These are phyloP conservation scores for Echium plantagineum DNA, from an alignment of 257 asterid species.

Conservation along the genomic window DNA sequence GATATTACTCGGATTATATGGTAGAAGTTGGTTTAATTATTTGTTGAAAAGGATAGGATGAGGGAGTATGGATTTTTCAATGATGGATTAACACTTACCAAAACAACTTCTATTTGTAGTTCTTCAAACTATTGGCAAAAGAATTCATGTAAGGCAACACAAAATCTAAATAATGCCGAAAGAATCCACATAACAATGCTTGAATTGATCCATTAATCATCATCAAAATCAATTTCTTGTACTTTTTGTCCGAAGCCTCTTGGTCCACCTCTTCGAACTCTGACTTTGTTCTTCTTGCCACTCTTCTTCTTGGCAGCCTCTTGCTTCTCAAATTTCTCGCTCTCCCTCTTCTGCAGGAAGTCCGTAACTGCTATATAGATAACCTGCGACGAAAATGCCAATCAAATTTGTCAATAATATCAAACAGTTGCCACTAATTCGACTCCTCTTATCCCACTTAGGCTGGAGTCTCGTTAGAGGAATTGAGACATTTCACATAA, in stretches of 20 bases:
- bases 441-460: too few species aligned
- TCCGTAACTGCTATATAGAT: constrained; percentile 79
- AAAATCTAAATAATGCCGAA: too few species aligned
- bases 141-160: not conserved
- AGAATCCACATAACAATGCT: not conserved
- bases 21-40: too few species aligned
- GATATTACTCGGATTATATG: too few species aligned
- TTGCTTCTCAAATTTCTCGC: constrained; percentile 65
- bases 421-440: too few species aligned
- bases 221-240: constrained; percentile 29
- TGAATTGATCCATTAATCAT: constrained; percentile 4
- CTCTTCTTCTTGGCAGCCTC: constrained; percentile 50
- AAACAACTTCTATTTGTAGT: too few species aligned
- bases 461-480: too few species aligned
- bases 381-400: constrained; percentile 29
- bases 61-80: too few species aligned
- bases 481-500: too few species aligned
- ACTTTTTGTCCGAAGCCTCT: constrained; percentile 84
- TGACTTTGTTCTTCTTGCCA: constrained; percentile 36
- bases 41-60: too few species aligned
- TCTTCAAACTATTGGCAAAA: not conserved
- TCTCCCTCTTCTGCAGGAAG: constrained; percentile 75
- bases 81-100: too few species aligned
- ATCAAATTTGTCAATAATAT: not conserved
- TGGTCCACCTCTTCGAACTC: constrained; percentile 48